Evolutionary conservation across 1,139 yeast genomes (phyloP), one percentile per base, ranked within the genome.

Genomic region (Suhomyces bolitotheri): DNA sequence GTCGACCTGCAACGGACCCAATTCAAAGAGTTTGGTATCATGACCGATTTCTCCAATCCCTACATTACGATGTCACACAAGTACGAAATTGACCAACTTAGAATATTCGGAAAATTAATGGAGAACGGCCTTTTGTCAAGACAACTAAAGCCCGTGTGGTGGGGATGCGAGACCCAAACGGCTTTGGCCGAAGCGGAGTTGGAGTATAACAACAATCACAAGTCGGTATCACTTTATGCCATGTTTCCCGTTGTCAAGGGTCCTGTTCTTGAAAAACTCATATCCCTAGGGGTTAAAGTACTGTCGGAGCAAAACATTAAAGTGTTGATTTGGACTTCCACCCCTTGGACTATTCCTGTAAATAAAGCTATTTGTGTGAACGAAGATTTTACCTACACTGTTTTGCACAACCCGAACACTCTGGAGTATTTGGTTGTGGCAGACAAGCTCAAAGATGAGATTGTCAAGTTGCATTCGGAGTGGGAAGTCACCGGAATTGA

Each of bases 161-260:
- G 97, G 97, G 95, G 97, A 1, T 84, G 94, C 45, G 96, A 89
- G 51, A 86, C 96, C 1, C 77, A 79, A 40, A 90, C 98, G 0
- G 98, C 98, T 0, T 66, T 92, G 45, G 98, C 98, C 0, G 99
- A 92, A 58, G 92, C 97, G 11, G 99, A 92, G 57, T 69, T 92
- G 42, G 97, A 90, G 52, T 92, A 94, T 60, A 81, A 82, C 40
- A 81, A 78, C 15, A 62, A 73, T 19, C 96, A 88, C 58, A 66
- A 54, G 32, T 85, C 96, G 1, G 76, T 71, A 4, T 85, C 97
- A 0, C 79, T 80, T 0, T 81, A 73, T 53, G 80, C 86, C 6
- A 80, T 77, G 43, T 92, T 86, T 50, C 90, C 92, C 2, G 46
- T 80, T 1, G 37, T 35, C 4, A 12, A 36, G 4, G 19, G 29